phyloP scores from a whole-genome alignment of 495 filamentous ascomycete genomes.

The Apiosordaria backusii region DNA sequence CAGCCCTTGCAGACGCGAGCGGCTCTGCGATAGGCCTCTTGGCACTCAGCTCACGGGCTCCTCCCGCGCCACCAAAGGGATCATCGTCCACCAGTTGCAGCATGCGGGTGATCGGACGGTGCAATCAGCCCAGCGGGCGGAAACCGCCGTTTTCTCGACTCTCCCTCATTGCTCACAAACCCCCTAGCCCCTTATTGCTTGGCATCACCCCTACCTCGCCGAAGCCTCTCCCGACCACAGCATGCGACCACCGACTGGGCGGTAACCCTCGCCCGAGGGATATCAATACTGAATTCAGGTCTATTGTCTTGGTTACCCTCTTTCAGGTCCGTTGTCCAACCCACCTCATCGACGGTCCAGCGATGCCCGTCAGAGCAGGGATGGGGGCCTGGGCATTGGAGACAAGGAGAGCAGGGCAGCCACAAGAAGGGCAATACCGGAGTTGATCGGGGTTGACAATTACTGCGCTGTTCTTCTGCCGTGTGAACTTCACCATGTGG shows the following conservation, averaged over 20 bases:
- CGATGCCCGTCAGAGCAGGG: not conserved
- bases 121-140: not conserved
- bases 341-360: not conserved
- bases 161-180: not conserved
- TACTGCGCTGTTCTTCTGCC: conserved; percentile 13
- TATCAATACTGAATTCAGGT: not conserved
- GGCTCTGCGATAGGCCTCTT: conserved; percentile 15
- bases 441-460: conserved; percentile 12
- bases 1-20: conserved; percentile 10
- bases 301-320: not conserved
- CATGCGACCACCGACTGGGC: conserved; percentile 4
- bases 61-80: conserved; percentile 15
- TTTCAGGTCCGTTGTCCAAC: not conserved
- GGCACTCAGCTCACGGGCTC: conserved; percentile 8
- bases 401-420: not conserved
- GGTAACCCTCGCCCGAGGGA: not conserved
- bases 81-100: not conserved
- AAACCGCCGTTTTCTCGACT: not conserved
- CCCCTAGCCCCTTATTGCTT: not conserved
- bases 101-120: conserved; percentile 4
- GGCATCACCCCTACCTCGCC: not conserved
- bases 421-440: conserved; percentile 9
- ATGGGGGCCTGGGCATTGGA: not conserved
- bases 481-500: conserved; percentile 21
- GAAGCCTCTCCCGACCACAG: not conserved